A percentile compares a stretch with the other conserved stretches of the same genome.
These are phyloP conservation scores for Mucor velutinosus DNA, from an alignment of 371 early-diverging fungal species.

Conservation along the genomic window DNA sequence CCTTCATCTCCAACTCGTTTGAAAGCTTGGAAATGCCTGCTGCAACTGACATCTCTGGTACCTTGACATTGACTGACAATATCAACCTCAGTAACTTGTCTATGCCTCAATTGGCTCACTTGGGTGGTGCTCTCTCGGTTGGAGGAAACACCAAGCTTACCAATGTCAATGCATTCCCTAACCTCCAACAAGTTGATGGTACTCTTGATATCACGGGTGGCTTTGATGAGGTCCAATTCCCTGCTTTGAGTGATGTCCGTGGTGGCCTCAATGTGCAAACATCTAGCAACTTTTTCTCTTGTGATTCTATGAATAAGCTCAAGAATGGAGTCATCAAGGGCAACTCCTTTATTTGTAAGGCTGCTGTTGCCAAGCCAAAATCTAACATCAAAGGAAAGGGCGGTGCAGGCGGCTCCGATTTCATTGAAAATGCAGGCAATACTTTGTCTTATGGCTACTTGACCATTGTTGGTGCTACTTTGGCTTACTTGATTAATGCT, in stretches of 20 bases:
- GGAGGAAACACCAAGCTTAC: conserved; percentile 47
- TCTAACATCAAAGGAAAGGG: conserved; percentile 21
- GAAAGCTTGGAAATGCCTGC: conserved; percentile 34
- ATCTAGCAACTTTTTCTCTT: conserved; percentile 38
- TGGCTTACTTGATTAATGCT: neutral
- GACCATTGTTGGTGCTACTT: neutral
- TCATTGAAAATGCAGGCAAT: conserved; percentile 11
- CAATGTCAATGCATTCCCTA: conserved; percentile 44
- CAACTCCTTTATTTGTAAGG: conserved; percentile 33
- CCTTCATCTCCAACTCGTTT: conserved; percentile 52
- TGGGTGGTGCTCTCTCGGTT: conserved; percentile 59
- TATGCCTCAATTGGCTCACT: conserved; percentile 41
- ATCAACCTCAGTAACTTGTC: conserved; percentile 42
- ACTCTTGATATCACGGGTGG: conserved; percentile 55
- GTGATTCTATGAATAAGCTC: conserved; percentile 30
- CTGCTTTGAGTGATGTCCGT: conserved; percentile 43
- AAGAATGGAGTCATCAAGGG: conserved; percentile 45
- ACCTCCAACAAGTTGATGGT: conserved; percentile 54
- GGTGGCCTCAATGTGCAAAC: conserved; percentile 51
- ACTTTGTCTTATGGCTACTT: neutral
- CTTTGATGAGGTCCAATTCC: conserved; percentile 48
- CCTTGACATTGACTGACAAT: conserved; percentile 54
- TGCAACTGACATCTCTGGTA: conserved; percentile 44
- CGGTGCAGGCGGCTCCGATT: conserved; percentile 3
- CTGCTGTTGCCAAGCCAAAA: conserved; percentile 31